These are phyloP conservation scores for Komagataea norvegica DNA, from an alignment of 1,139 yeast species.

Conservation along the genomic window DNA sequence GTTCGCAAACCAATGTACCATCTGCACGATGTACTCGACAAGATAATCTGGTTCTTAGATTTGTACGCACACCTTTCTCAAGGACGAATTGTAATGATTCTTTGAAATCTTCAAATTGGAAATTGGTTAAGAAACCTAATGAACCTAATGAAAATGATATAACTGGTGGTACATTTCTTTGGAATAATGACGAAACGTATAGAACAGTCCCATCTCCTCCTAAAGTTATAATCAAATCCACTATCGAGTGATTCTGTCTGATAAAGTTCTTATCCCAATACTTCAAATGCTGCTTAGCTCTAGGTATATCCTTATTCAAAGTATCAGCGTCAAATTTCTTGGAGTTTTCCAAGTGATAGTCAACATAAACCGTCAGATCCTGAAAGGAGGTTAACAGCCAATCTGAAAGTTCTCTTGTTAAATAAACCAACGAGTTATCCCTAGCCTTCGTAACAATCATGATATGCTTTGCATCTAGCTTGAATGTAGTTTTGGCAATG, in stretches of 20 bases:
- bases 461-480: constrained; percentile 61
- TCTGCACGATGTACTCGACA: constrained; percentile 55
- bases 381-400: constrained; percentile 56
- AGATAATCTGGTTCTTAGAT: constrained; percentile 75
- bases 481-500: constrained; percentile 68
- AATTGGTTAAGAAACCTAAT: constrained; percentile 76
- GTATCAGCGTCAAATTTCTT: constrained; percentile 54
- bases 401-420: constrained; percentile 73
- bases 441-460: constrained; percentile 84
- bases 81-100: constrained; percentile 51
- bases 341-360: constrained; percentile 54
- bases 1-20: constrained; percentile 60
- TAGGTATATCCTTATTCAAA: constrained; percentile 36
- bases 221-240: constrained; percentile 72
- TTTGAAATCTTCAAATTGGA: constrained; percentile 66
- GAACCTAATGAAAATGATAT: constrained; percentile 78
- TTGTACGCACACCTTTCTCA: constrained; percentile 69
- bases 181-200: constrained; percentile 74
- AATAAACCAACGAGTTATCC: constrained; percentile 67
- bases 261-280: constrained; percentile 69
- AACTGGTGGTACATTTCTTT: constrained; percentile 83
- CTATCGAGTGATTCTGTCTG: constrained; percentile 46
- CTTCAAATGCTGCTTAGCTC: constrained; percentile 41
- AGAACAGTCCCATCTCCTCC: constrained; percentile 93
- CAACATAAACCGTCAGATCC: constrained; percentile 64